These are phyloP conservation scores for Phytophthora citrophthora DNA, from an alignment of 352 stramenopile species.

Conservation along the genomic window DNA sequence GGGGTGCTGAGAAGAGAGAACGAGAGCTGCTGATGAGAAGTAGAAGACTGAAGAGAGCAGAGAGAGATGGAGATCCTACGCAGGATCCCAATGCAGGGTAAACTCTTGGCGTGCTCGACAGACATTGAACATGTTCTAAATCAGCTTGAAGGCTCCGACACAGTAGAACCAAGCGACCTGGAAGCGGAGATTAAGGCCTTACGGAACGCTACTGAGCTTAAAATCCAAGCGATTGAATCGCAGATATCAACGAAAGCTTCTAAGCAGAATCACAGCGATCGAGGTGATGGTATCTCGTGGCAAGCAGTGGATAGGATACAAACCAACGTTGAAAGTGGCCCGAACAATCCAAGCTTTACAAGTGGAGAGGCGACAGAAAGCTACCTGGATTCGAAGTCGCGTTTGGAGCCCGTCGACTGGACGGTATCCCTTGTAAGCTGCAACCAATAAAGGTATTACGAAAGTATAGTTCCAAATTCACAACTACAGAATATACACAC, in stretches of 20 bases:
- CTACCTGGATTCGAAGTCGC: conserved; percentile 34
- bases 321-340: conserved; percentile 23
- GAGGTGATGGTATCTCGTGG: conserved; percentile 14
- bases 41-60: conserved; percentile 43
- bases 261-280: background rate
- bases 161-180: background rate
- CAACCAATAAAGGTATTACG: too few species aligned
- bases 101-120: conserved; percentile 42
- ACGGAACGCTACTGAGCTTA: conserved; percentile 20
- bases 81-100: conserved; percentile 51
- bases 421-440: background rate
- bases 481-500: too few species aligned
- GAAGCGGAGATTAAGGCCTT: conserved; percentile 30
- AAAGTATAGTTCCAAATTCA: too few species aligned
- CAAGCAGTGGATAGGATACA: conserved; percentile 33
- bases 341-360: conserved; percentile 43
- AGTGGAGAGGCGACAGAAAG: conserved; percentile 42
- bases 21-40: conserved; percentile 47
- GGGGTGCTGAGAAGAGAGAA: conserved; percentile 40
- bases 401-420: conserved; percentile 1
- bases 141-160: conserved; percentile 39
- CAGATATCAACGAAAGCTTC: conserved; percentile 6
- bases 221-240: conserved; percentile 46
- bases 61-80: conserved; percentile 52
- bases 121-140: conserved; percentile 56